These are phyloP conservation scores for Tuctoria greenei DNA, from an alignment of 176 grass and related monocot species.

Conservation along the genomic window DNA sequence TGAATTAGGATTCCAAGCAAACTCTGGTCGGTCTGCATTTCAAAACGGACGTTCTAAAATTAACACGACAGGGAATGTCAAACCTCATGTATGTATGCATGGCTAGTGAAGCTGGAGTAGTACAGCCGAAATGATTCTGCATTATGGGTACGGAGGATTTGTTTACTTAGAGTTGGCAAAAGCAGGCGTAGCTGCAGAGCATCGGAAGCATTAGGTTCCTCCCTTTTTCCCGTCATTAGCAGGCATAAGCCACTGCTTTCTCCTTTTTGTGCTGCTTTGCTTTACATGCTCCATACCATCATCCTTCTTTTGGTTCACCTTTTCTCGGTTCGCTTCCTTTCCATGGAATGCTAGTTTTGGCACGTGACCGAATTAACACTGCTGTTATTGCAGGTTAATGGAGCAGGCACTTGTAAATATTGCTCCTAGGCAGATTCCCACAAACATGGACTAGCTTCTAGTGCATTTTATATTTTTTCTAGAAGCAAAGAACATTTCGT, in stretches of 20 bases:
- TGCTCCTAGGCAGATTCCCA: conserved; percentile 49
- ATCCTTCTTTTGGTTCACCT: conserved; percentile 30
- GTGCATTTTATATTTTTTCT: background rate
- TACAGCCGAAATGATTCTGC: conserved; percentile 25
- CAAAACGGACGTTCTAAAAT: conserved; percentile 14
- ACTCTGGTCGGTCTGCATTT: background rate
- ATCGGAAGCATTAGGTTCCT: conserved; percentile 56
- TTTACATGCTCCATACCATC: conserved; percentile 38
- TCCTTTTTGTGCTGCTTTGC: conserved; percentile 39
- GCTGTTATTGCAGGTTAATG: conserved; percentile 33
- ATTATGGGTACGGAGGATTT: conserved; percentile 15
- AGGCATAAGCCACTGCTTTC: conserved; percentile 23
- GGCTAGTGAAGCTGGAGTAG: background rate
- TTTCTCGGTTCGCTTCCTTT: conserved; percentile 32
- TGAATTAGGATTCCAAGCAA: conserved; percentile 22
- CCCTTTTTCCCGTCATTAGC: conserved; percentile 47
- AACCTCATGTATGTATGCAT: background rate
- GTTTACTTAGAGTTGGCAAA: conserved; percentile 37
- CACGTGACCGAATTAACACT: conserved; percentile 11
- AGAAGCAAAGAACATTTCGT: background rate
- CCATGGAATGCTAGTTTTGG: conserved; percentile 30
- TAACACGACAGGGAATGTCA: conserved; percentile 19
- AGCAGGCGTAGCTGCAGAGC: conserved; percentile 35
- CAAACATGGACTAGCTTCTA: conserved; percentile 35
- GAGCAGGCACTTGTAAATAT: conserved; percentile 39